These are phyloP conservation scores for Westerdykella aurantiaca DNA, from an alignment of 2,329 filamentous ascomycete genomes.

Conservation along the genomic window DNA sequence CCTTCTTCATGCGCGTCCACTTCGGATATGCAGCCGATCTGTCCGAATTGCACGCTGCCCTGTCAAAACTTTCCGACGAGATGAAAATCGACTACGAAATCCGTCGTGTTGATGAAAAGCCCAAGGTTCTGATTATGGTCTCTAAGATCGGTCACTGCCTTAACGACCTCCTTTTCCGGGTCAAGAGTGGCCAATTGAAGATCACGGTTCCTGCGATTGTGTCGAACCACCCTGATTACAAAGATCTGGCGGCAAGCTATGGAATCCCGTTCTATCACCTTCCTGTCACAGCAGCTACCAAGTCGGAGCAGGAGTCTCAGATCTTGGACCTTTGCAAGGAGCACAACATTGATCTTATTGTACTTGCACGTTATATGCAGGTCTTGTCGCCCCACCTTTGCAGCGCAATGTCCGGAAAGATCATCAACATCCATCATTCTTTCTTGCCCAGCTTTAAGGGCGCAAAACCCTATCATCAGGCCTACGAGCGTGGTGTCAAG, in stretches of 20 bases:
- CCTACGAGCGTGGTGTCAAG: conserved; percentile 79
- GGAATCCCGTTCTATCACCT: conserved; percentile 75
- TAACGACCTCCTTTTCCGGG: conserved; percentile 76
- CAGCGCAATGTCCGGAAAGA: conserved; percentile 72
- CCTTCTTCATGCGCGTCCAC: conserved; percentile 86
- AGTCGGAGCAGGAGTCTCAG: conserved; percentile 63
- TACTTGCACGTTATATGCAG: conserved; percentile 84
- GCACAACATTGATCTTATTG: conserved; percentile 69
- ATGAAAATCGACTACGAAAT: conserved; percentile 69
- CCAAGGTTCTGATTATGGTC: conserved; percentile 78
- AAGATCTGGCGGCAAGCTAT: conserved; percentile 63
- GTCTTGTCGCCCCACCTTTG: conserved; percentile 71
- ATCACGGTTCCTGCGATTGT: conserved; percentile 74
- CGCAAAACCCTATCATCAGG: conserved; percentile 82
- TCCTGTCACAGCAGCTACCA: conserved; percentile 73
- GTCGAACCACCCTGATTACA: conserved; percentile 75
- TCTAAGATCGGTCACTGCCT: conserved; percentile 84
- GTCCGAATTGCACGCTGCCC: conserved; percentile 47
- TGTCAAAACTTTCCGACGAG: conserved; percentile 56
- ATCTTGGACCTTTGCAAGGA: conserved; percentile 65
- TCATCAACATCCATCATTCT: conserved; percentile 89
- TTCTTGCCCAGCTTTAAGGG: conserved; percentile 87
- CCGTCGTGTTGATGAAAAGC: conserved; percentile 62
- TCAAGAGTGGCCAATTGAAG: conserved; percentile 65
- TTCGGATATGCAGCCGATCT: conserved; percentile 57